phyloP scores from a whole-genome alignment of 257 asterid genomes.

The Pogostemon cablin region DNA sequence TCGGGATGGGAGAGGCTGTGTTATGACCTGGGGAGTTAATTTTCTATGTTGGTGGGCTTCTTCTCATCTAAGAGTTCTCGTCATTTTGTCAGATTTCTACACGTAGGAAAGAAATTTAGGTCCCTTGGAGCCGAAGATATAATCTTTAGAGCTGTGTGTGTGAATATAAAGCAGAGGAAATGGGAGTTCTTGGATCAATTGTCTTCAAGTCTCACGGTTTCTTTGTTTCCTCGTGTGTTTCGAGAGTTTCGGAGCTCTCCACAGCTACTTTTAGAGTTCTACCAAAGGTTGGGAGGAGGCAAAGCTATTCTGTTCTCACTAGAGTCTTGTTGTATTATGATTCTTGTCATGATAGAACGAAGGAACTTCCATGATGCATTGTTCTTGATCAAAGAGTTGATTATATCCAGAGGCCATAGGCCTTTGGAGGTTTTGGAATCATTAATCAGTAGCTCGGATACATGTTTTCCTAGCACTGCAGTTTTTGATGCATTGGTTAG shows the following conservation, averaged over 20 bases:
- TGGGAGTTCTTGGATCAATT: slow-evolving; percentile 69
- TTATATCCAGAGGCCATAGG: slow-evolving; percentile 57
- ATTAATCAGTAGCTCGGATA: slow-evolving; percentile 38
- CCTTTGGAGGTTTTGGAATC: slow-evolving; percentile 58
- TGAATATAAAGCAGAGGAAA: slow-evolving; percentile 68
- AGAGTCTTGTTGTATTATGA: slow-evolving; percentile 55
- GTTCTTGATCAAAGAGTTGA: slow-evolving; percentile 62
- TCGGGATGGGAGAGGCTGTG: slow-evolving; percentile 25
- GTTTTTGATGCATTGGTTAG: slow-evolving; percentile 70
- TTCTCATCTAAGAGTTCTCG: slow-evolving; percentile 43
- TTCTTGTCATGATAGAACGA: slow-evolving; percentile 58
- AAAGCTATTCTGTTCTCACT: slow-evolving; percentile 44
- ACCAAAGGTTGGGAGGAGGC: slow-evolving; percentile 45
- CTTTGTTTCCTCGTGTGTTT: slow-evolving; percentile 55
- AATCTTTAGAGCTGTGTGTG: slow-evolving; percentile 61
- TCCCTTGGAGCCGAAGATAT: slow-evolving; percentile 64
- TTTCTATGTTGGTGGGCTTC: slow-evolving; percentile 66
- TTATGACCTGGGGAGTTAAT: slow-evolving; percentile 36
- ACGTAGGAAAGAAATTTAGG: slow-evolving; percentile 48
- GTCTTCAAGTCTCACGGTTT: slow-evolving; percentile 44
- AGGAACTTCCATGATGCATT: slow-evolving; percentile 63
- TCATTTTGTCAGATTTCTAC: slow-evolving; percentile 58
- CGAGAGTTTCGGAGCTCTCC: slow-evolving; percentile 63
- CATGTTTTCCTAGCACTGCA: slow-evolving; percentile 26
- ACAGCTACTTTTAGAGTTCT: slow-evolving; percentile 49